Base-by-base conservation (phyloP, 2,329 filamentous ascomycete genomes). In the Nothophaeocryptopus gaeumannii region DNA sequence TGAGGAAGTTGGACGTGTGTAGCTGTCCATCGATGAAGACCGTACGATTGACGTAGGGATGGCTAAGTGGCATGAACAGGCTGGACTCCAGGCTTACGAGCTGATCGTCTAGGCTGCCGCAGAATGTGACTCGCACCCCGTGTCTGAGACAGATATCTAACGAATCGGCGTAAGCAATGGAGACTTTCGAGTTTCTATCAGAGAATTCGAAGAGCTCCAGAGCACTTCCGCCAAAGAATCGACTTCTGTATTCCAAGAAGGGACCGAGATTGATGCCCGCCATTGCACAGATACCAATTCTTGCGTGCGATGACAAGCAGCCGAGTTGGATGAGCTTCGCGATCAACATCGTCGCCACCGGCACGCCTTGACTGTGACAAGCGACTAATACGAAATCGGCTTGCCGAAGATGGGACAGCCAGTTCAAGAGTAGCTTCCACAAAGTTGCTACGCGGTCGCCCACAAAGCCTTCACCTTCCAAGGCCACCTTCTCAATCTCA, bases 101-200 rank as follows among this genome's bases (percentile, higher is more conserved):
- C 69, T 99, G 93, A 69, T 99, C 93, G 67, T 99, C 93, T 44
- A 99, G 95, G 69, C 91, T 96, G 46, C 92, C 92, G 51, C 95
- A 79, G 67, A 91, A 96, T 0, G 90, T 87, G 41, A 97, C 82
- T 35, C 89, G 82, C 11, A 88, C 88, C 10, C 91, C 90, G 61
- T 89, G 86, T 12, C 84, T 79, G 5, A 99, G 74, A 1, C 86
- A 85, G 8, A 81, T 80, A 62, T 86, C 83, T 2, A 97, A 73
- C 0, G 90, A 83, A 26, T 83, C 76, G 60, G 89, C 83, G 59
- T 96, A 95, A 58, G 88, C 82, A 62, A 86, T 85, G 0, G 89
- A 92, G 10, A 96, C 88, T 45, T 83, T 79, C 65, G 89, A 96
- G 48, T 86, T 81, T 0, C 88, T 83, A 55, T 91, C 83, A 12